These are phyloP conservation scores for Hypoxylon intermedium DNA, from an alignment of 495 filamentous ascomycete species.

Conservation along the genomic window DNA sequence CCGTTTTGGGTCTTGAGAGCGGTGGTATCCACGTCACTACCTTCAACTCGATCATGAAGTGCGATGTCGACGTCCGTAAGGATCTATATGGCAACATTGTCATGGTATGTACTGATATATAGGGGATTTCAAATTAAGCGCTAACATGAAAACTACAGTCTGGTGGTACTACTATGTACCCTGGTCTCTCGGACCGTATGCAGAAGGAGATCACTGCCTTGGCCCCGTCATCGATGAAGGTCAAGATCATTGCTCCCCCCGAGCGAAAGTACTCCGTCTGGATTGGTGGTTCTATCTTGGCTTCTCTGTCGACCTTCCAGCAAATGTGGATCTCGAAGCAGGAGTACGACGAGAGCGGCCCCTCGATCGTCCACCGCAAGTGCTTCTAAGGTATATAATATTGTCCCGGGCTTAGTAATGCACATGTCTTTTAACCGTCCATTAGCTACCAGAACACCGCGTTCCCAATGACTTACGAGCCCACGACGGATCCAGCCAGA, in stretches of 20 bases:
- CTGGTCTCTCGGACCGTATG: constrained; percentile 99
- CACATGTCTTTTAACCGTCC: background rate
- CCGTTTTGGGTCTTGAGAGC: constrained; percentile 95
- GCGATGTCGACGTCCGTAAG: constrained; percentile 99
- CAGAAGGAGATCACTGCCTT: constrained; percentile 99
- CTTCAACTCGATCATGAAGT: constrained; percentile 99
- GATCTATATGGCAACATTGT: constrained; percentile 99
- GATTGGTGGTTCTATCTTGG: constrained; percentile 99
- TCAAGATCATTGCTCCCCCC: constrained; percentile 97
- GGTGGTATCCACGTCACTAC: constrained; percentile 99
- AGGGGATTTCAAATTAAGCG: background rate
- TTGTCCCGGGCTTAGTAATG: background rate
- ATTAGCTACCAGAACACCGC: constrained; percentile 17
- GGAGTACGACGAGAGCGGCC: constrained; percentile 99
- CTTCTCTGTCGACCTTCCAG: constrained; percentile 99
- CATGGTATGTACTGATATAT: constrained; percentile 72
- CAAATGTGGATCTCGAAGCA: constrained; percentile 99
- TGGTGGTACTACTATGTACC: constrained; percentile 99
- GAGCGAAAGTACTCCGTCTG: constrained; percentile 99
- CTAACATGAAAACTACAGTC: constrained; percentile 64
- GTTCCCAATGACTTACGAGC: constrained; percentile 41
- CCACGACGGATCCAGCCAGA: constrained; percentile 43
- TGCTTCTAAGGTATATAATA: constrained; percentile 87
- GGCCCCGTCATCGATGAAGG: constrained; percentile 98
- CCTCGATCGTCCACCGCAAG: constrained; percentile 99